phyloP scores from a whole-genome alignment of 2,329 filamentous ascomycete species.

The Rhinocladiella mackenziei region DNA sequence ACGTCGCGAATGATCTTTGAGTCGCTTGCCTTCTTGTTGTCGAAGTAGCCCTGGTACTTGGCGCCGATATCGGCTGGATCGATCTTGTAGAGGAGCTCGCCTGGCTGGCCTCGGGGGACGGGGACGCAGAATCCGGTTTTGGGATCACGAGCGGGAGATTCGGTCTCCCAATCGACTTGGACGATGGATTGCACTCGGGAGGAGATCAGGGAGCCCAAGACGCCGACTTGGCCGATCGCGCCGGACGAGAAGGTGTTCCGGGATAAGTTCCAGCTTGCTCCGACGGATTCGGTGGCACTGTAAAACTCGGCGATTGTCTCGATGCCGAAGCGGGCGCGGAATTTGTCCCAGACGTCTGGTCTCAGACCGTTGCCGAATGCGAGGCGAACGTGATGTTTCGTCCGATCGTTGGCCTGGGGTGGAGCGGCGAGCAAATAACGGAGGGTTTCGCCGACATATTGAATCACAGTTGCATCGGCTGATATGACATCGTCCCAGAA shows the following conservation, averaged over 20 bases:
- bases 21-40: constrained; percentile 61
- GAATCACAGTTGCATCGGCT: constrained; percentile 64
- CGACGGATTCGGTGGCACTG: constrained; percentile 68
- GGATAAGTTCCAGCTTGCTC: constrained; percentile 68
- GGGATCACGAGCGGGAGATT: constrained; percentile 64
- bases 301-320: constrained; percentile 75
- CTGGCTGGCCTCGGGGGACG: constrained; percentile 58
- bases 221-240: constrained; percentile 70
- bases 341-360: constrained; percentile 78
- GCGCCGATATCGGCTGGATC: constrained; percentile 57
- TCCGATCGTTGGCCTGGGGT: constrained; percentile 62
- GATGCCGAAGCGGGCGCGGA: constrained; percentile 76
- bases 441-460: constrained; percentile 74
- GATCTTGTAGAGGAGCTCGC: constrained; percentile 59
- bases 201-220: constrained; percentile 55
- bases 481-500: constrained; percentile 72
- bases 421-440: constrained; percentile 69
- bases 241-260: constrained; percentile 70
- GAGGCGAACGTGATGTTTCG: constrained; percentile 64
- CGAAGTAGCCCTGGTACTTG: constrained; percentile 66
- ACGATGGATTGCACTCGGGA: constrained; percentile 56
- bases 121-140: constrained; percentile 64
- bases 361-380: constrained; percentile 83
- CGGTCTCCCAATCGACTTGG: constrained; percentile 66
- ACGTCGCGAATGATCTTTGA: constrained; percentile 64